Percentiles rank a stretch among this genome's conserved stretches.
These are phyloP conservation scores for Umbilicaria muhlenbergii DNA, from an alignment of 495 filamentous ascomycete genomes.

Conservation along the genomic window DNA sequence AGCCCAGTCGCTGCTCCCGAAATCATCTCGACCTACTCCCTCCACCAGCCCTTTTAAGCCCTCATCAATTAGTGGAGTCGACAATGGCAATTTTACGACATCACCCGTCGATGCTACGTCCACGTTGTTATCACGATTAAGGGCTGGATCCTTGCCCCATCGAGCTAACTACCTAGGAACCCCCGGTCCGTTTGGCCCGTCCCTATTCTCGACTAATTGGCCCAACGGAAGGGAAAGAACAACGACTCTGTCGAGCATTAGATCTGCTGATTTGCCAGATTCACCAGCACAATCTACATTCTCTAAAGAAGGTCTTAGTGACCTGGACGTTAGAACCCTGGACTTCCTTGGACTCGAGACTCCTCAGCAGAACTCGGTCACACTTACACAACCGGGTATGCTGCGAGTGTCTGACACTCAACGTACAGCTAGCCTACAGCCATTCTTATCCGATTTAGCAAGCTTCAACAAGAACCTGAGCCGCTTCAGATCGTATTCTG, in stretches of 20 bases:
- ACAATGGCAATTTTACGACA: constrained; percentile 22
- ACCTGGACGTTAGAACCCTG: constrained; percentile 83
- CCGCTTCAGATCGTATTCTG: constrained; percentile 89
- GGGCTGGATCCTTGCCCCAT: constrained; percentile 93
- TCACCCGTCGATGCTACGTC: constrained; percentile 30
- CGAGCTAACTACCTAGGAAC: constrained; percentile 46
- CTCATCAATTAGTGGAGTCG: constrained; percentile 53
- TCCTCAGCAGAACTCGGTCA: constrained; percentile 63
- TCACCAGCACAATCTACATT: constrained; percentile 85
- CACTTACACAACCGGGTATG: constrained; percentile 46
- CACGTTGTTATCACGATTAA: constrained; percentile 67
- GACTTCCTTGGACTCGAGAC: constrained; percentile 95
- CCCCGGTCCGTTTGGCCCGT: constrained; percentile 70
- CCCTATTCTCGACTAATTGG: constrained; percentile 81
- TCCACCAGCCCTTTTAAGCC: constrained; percentile 85
- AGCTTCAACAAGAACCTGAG: constrained; percentile 64
- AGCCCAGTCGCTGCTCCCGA: constrained; percentile 51
- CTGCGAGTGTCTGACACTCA: constrained; percentile 33
- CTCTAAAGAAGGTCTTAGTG: constrained; percentile 71
- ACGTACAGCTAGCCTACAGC: constrained; percentile 37
- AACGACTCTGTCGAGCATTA: constrained; percentile 73
- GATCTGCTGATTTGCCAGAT: constrained; percentile 72
- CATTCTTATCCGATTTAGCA: constrained; percentile 64
- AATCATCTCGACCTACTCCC: constrained; percentile 75
- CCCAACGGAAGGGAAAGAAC: constrained; percentile 58